Evolutionary conservation across 2,329 filamentous ascomycete species (phyloP), one percentile per base, ranked within the genome.

Genomic region (Exophiala lecanii-corni): DNA sequence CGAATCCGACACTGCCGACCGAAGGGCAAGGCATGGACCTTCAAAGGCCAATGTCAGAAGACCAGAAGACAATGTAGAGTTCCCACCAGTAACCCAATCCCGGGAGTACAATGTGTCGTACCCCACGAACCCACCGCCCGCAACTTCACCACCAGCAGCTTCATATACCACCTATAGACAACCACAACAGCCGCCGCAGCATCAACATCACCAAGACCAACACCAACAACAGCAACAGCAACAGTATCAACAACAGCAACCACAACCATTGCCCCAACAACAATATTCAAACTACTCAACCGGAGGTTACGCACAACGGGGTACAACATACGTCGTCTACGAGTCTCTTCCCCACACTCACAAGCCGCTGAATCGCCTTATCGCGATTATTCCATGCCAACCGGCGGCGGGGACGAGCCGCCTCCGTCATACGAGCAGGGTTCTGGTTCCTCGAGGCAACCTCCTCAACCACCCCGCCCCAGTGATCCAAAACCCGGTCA

Each of bases 1-100:
- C 26, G 48, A 54, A 7, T 54, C 51, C 18, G 48, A 51, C 21
- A 54, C 51, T 5, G 49, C 45, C 12, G 36, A 37, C n/a, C 43
- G 46, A 13, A 45, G 51, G 20, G 40, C 35, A 17, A 44, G 36
- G 37, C 36, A 43, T 21, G 51, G 51, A 10, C 41, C 51, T 15
- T 45, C 48, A 4, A 41, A 45, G 39, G 44, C 25, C 9, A 7
- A 28, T 9, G 25, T 9, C 25, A n/a, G 17, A 16, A 32, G n/a
- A 7, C 5, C 30, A 32, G 30, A 12, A 13, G n/a, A 9, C 25
- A 28, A 28, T 9, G 5, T 5, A 5, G 5, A 5, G 17, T 32
- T 13, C 17, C 30, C n/a, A 32, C 6, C 30, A 16, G 5, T 32
- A 16, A 13, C 30, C 30, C 30, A 32, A 16, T n/a, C 30, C n/a